A percentile compares a stretch with the other conserved stretches of the same genome.
Evolutionary conservation across 257 asterid genomes (phyloP).

Genomic region (Anisodus acutangulus): DNA sequence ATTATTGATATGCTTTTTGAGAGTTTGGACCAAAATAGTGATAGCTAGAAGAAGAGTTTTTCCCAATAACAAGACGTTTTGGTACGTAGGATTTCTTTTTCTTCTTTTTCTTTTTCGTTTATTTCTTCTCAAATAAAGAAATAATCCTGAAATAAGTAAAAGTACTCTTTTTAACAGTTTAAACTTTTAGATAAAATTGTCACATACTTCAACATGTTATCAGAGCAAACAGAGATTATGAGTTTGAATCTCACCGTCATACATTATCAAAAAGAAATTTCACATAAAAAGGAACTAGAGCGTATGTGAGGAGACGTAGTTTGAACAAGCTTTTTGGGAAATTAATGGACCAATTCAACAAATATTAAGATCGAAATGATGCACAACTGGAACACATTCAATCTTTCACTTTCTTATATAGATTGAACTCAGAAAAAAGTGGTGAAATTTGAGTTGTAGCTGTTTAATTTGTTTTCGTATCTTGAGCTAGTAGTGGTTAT

Average conservation of each 20-base stretch:
- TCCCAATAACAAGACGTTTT: neutral
- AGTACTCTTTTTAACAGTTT: no score
- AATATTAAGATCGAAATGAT: neutral
- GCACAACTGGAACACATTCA: neutral
- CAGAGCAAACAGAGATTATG: no score
- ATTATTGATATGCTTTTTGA: conserved; percentile 1
- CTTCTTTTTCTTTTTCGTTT: neutral
- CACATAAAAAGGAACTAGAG: no score
- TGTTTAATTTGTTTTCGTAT: neutral
- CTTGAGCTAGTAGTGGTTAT: neutral
- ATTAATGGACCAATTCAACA: neutral
- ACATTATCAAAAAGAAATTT: no score
- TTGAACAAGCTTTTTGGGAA: neutral
- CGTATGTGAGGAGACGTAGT: no score
- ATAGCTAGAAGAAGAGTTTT: neutral
- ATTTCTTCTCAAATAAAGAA: no score
- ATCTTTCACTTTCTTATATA: neutral
- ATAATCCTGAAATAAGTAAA: no score
- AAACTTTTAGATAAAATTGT: no score
- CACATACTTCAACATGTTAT: no score
- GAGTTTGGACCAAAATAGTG: conserved; percentile 25
- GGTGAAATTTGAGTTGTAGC: neutral
- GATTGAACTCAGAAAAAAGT: neutral
- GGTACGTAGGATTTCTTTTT: neutral
- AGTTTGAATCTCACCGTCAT: no score